Evolutionary conservation across 495 filamentous ascomycete species (phyloP), one percentile per base, ranked within the genome.

Genomic region (Penicillium daleae): DNA sequence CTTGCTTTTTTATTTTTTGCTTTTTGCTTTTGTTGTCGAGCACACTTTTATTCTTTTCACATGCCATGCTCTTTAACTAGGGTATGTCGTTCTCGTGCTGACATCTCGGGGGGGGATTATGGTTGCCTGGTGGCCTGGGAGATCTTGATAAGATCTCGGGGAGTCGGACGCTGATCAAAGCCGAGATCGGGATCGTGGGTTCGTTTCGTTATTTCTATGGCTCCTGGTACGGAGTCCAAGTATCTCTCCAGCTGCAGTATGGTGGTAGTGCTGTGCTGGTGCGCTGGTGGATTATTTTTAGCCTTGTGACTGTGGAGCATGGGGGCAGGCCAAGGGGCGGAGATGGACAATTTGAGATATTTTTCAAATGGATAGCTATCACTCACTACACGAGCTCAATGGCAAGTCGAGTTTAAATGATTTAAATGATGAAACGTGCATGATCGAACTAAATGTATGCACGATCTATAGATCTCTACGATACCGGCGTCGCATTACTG

Each of bases 231-330:
- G 6, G 3, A 52, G 29, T 4, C 3, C 29, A 7, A 31, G 29
- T 31, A 31, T 7, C 7, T 31, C 3, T 31, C 29, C 29, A 31
- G 29, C 29, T 31, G 3, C n/a, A n/a, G n/a, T 31, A 31, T 7
- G 29, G 29, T 7, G 29, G 29, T 4, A 7, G 24, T n/a, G n/a
- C n/a, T n/a, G 26, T 27, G 22, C 15, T 54, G 31, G 27, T 54
- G 27, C 10, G 51, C 51, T 54, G 51, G 51, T 29, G 15, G 29
- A 54, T 54, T n/a, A 54, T 54, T 54, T 54, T 54, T 54, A 54
- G 51, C 31, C 19, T 12, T 2, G 17, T 31, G 26, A 33, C 24
- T 15, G 51, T 54, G 29, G 51, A 54, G 29, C 51, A 32, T 6
- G 51, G 31, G 50, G 31, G 19, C 27, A 19, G 51, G 19, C 13